phyloP scores from a whole-genome alignment of 495 filamentous ascomycete genomes.

The Aspergillus incahuasiensis region DNA sequence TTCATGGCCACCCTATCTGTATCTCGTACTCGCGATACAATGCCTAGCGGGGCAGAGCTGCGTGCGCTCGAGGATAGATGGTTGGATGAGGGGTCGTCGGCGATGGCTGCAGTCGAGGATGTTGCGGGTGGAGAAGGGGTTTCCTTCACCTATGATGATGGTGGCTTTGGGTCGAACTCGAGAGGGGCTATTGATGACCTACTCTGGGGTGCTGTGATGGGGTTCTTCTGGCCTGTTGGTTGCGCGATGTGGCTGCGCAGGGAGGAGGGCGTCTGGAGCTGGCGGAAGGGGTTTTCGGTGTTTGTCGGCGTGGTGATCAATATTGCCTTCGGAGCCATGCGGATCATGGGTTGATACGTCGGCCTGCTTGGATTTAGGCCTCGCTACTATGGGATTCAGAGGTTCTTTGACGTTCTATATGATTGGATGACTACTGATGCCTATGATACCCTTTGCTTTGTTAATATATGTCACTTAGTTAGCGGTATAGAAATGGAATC shows the following conservation, averaged over 20 bases:
- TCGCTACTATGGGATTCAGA: not conserved
- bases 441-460: slow-evolving; percentile 24
- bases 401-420: slow-evolving; percentile 3
- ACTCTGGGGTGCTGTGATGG: slow-evolving; percentile 81
- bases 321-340: slow-evolving; percentile 63
- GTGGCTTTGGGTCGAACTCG: slow-evolving; percentile 40
- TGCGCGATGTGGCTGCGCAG: slow-evolving; percentile 78
- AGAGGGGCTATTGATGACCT: slow-evolving; percentile 69
- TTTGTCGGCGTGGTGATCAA: slow-evolving; percentile 75
- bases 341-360: slow-evolving; percentile 40
- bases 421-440: slow-evolving; percentile 13
- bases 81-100: slow-evolving; percentile 70
- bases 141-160: slow-evolving; percentile 48
- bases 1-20: slow-evolving; percentile 75
- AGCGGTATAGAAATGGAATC: too few species aligned
- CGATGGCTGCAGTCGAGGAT: slow-evolving; percentile 31
- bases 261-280: slow-evolving; percentile 85
- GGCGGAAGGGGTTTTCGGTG: slow-evolving; percentile 77
- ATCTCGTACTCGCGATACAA: slow-evolving; percentile 76
- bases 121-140: slow-evolving; percentile 33
- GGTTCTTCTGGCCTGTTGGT: slow-evolving; percentile 91
- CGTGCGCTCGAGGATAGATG: slow-evolving; percentile 79
- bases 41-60: slow-evolving; percentile 62
- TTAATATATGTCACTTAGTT: not conserved
- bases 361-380: not conserved